Evolutionary conservation across 2,329 filamentous ascomycete species (phyloP).

Genomic region (Purpureocillium lavendulum): DNA sequence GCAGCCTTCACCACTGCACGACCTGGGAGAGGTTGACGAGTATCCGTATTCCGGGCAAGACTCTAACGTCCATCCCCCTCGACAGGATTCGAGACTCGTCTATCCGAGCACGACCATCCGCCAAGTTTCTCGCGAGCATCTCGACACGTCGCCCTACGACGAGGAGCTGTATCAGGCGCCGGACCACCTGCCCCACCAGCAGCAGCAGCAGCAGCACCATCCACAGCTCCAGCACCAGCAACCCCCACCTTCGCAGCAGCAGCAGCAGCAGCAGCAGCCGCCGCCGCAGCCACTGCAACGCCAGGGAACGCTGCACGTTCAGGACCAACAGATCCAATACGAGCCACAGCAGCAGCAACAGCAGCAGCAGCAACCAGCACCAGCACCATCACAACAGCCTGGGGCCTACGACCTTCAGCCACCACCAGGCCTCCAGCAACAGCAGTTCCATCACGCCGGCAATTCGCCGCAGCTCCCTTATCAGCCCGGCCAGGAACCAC

Average conservation of each 20-base stretch:
- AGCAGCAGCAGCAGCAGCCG: constrained; percentile 13
- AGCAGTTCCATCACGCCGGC: constrained; percentile 12
- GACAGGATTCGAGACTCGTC: constrained; percentile 29
- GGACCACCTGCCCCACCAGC: constrained; percentile 12
- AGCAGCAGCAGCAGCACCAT: too few species aligned
- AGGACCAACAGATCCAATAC: constrained; percentile 24
- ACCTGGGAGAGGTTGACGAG: constrained; percentile 31
- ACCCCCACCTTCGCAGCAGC: constrained; percentile 10
- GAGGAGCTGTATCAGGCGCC: constrained; percentile 29
- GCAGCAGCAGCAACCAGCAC: too few species aligned
- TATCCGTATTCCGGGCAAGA: constrained; percentile 24
- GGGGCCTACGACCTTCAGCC: constrained; percentile 14
- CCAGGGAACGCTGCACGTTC: constrained; percentile 13
- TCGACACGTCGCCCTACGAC: constrained; percentile 37
- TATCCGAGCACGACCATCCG: constrained; percentile 33
- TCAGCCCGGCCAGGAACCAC: constrained; percentile 27
- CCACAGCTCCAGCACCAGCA: constrained; percentile 26
- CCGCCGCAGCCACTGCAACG: constrained; percentile 15
- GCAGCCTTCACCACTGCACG: constrained; percentile 33
- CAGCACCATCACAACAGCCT: constrained; percentile 10
- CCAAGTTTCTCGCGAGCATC: constrained; percentile 33
- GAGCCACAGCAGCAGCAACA: constrained; percentile 20
- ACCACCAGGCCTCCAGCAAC: constrained; percentile 22
- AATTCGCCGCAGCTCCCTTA: constrained; percentile 14
- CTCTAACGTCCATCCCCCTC: constrained; percentile 30